Percentiles rank a stretch among this genome's conserved stretches.
phyloP scores from a whole-genome alignment of 345 rosid genomes.

The Xanthoceras sorbifolium region DNA sequence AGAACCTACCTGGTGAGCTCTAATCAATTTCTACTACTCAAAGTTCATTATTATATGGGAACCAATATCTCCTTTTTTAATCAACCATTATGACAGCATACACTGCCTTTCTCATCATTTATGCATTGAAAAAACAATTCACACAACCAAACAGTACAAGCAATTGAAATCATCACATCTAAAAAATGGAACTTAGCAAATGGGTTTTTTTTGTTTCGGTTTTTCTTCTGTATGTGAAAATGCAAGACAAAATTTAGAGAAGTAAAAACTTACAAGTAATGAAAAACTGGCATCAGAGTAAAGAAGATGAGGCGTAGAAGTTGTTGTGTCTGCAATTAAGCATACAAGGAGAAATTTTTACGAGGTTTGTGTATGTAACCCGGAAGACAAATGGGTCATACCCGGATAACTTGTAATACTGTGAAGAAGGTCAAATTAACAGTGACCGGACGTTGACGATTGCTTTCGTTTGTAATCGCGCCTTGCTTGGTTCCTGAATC shows the following conservation, averaged over 20 bases:
- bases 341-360: not conserved
- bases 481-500: not conserved
- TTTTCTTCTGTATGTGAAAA: not conserved
- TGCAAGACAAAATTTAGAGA: not conserved
- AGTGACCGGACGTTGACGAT: not conserved
- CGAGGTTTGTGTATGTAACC: no score
- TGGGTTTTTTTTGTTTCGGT: no score
- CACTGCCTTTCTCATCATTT: not conserved
- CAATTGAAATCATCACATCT: not conserved
- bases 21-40: no score
- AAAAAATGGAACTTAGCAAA: not conserved
- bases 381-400: not conserved
- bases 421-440: not conserved
- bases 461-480: not conserved
- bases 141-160: not conserved
- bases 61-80: no score
- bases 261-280: not conserved
- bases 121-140: not conserved
- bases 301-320: not conserved
- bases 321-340: not conserved
- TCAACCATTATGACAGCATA: no score
- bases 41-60: no score
- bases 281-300: slow-evolving; percentile 11
- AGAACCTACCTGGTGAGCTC: no score
- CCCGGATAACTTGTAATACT: not conserved